Percentiles rank a stretch among this genome's conserved stretches.
Conservation (phyloP, 441 rosid genomes). For the Rhodomyrtus psidioides region DNA sequence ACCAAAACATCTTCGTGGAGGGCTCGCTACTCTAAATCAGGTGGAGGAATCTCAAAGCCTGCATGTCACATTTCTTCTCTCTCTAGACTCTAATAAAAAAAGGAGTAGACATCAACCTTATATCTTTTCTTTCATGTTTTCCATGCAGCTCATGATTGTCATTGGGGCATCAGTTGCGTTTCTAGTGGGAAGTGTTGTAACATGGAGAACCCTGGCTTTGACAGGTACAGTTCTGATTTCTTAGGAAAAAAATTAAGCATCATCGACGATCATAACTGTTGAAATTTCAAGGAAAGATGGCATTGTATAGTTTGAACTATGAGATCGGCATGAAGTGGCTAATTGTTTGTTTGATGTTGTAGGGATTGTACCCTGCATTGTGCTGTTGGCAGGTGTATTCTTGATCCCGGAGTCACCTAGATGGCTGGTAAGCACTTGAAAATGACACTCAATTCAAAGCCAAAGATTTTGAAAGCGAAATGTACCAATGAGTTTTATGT, state of each 20-base stretch:
- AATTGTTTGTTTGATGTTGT: neutral
- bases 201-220: constrained; percentile 84
- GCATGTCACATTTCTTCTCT: neutral
- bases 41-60: constrained; percentile 10
- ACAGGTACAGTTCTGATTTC: constrained; percentile 36
- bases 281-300: neutral
- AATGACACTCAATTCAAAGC: neutral
- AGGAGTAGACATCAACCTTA: neutral
- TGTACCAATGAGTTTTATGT: neutral
- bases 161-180: constrained; percentile 57
- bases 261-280: neutral
- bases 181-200: constrained; percentile 50
- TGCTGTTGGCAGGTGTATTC: constrained; percentile 58
- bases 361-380: constrained; percentile 71
- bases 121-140: neutral
- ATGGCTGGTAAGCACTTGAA: constrained; percentile 62
- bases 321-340: neutral
- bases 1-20: constrained; percentile 85
- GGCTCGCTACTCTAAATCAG: constrained; percentile 78
- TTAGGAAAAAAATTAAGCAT: neutral
- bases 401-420: constrained; percentile 89
- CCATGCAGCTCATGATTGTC: constrained; percentile 67
- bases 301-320: neutral
- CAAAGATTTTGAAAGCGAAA: neutral
- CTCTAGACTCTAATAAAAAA: no score